These are phyloP conservation scores for Myriosclerotinia curreyana DNA, from an alignment of 2,329 filamentous ascomycete species.

Conservation along the genomic window DNA sequence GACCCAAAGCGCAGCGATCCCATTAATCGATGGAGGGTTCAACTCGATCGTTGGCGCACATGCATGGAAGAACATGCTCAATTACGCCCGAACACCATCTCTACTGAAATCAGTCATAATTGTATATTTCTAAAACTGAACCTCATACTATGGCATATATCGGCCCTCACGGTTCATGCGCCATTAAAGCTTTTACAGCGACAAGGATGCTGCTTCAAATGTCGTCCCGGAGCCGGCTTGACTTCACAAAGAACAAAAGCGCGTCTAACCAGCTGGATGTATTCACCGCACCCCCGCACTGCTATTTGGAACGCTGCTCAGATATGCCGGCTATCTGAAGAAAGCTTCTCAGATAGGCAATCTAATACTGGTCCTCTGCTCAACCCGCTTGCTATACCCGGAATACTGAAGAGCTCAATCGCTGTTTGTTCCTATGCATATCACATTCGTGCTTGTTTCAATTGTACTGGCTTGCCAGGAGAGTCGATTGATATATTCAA, in stretches of 20 bases:
- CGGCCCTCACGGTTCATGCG: conserved; percentile 8
- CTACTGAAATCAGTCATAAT: not conserved
- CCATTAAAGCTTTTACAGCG: conserved; percentile 13
- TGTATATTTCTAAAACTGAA: conserved; percentile 1
- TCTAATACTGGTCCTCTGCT: not conserved
- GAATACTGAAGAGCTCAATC: conserved; percentile 7
- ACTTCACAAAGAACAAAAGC: conserved; percentile 7
- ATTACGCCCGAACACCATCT: not conserved
- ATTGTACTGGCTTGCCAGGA: not conserved
- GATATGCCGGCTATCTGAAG: conserved; percentile 3
- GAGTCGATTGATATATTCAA: not conserved
- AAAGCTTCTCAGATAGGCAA: not conserved
- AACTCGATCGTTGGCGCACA: conserved; percentile 10
- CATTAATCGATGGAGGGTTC: not conserved
- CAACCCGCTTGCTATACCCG: conserved; percentile 11
- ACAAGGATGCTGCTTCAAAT: conserved; percentile 19
- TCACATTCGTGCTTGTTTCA: not conserved
- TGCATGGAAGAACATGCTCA: not conserved
- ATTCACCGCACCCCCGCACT: conserved; percentile 14
- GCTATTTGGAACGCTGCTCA: conserved; percentile 14
- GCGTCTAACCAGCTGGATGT: conserved; percentile 12
- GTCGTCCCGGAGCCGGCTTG: conserved; percentile 6
- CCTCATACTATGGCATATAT: conserved; percentile 12
- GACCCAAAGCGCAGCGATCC: not conserved
- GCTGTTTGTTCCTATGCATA: conserved; percentile 17